Evolutionary conservation across 352 stramenopile genomes (phyloP), one percentile per base, ranked within the genome.

Genomic region (Globisporangium splendens): DNA sequence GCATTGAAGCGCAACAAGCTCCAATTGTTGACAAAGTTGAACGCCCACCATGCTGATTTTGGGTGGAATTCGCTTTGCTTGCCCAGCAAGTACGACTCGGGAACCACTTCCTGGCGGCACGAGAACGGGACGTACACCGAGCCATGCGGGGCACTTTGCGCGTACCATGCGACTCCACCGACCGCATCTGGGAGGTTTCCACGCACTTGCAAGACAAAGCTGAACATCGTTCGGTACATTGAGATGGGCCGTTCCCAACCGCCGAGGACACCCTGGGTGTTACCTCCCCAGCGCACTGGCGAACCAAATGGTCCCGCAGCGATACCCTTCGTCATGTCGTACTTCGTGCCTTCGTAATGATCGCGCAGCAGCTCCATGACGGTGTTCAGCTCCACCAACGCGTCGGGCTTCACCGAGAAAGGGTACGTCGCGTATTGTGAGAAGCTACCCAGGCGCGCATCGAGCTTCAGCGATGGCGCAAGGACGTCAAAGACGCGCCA

Each of bases 191-290:
- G 62, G 1, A 83, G 56, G 0, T 61, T 59, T 21, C 43, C 57
- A 1, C 77, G 66, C 18, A 59, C 68, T 54, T 93, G 83, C 13
- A 88, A 60, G 24, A 88, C 79, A 66, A 98, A 97, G 42, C 76
- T 86, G 54, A 83, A 93, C 13, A 90, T 50, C 24, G 91, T 97
- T 21, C 93, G 89, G 58, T 91, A 95, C 58, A 98, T 83, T 10
- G 89, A 97, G 57, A 98, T 98, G 8, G 89, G 69, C 3, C 93
- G 83, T 66, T 97, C 89, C 80, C 89, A 96, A 10, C 76, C 80
- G 21, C 88, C 88, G 20, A 71, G 54, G 24, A 88, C 70, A 22
- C 74, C 78, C 17, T 78, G 59, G 14, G 70, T 15, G 41, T 69
- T 77, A 17, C 83, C 77, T 2, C 77, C 74, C 74, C 84, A 97